These are phyloP conservation scores for Colletotrichum higginsianum DNA, from an alignment of 2,329 filamentous ascomycete genomes.

Conservation along the genomic window DNA sequence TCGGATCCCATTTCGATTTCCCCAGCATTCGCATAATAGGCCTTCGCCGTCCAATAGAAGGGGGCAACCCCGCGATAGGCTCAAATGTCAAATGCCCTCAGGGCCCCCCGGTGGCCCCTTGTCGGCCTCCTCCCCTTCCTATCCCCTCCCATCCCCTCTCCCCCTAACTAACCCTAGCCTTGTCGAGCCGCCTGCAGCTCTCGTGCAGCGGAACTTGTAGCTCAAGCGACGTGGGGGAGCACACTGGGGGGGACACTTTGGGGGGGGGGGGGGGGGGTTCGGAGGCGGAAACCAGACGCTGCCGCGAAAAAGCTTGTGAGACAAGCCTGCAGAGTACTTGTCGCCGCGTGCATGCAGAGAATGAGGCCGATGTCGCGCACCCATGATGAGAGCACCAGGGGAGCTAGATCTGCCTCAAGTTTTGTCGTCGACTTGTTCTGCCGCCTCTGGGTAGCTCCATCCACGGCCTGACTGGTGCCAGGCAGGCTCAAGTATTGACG, in stretches of 20 bases:
- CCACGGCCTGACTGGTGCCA: too few species aligned
- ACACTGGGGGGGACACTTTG: neutral
- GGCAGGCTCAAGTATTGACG: too few species aligned
- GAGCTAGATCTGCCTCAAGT: slow-evolving; percentile 14
- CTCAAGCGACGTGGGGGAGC: slow-evolving; percentile 32
- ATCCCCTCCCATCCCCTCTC: neutral
- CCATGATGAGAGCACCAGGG: neutral
- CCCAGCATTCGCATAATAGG: slow-evolving; percentile 41
- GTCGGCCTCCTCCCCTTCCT: neutral
- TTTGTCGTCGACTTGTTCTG: too few species aligned
- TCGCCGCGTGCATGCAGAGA: slow-evolving; percentile 15
- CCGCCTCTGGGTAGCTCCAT: too few species aligned
- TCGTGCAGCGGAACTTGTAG: slow-evolving; percentile 32
- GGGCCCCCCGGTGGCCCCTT: neutral
- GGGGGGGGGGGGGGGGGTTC: too few species aligned
- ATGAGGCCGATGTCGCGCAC: neutral
- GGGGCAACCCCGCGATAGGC: neutral
- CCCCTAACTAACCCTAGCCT: neutral
- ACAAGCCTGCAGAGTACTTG: slow-evolving; percentile 29
- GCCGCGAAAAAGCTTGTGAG: slow-evolving; percentile 36
- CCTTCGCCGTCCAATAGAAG: slow-evolving; percentile 26
- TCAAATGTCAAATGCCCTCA: neutral
- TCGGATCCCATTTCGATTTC: slow-evolving; percentile 42
- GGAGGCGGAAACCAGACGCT: slow-evolving; percentile 7
- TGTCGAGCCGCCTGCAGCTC: slow-evolving; percentile 26